Evolutionary conservation across 345 rosid species (phyloP).

Genomic region (Abelmoschus esculentus): DNA sequence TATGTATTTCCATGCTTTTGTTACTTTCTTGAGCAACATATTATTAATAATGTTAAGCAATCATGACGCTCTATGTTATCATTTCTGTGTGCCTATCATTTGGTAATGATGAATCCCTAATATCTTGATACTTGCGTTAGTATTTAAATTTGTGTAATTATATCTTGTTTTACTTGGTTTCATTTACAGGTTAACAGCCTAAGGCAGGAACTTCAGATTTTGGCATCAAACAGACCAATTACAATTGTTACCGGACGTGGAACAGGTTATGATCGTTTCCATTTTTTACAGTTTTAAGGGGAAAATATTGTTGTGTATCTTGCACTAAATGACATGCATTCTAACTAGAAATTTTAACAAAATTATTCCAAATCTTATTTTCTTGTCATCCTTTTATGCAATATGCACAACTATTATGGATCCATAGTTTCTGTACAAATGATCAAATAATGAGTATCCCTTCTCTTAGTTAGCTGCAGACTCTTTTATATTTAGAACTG

Average conservation of each 20-base stretch:
- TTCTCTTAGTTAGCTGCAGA: too few species aligned
- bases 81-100: not conserved
- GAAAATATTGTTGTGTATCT: not conserved
- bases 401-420: too few species aligned
- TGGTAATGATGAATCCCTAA: not conserved
- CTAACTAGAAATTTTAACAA: not conserved
- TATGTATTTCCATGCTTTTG: not conserved
- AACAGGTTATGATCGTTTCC: constrained; percentile 37
- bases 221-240: constrained; percentile 52
- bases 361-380: not conserved
- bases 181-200: constrained; percentile 59
- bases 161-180: constrained; percentile 9
- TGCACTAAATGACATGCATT: not conserved
- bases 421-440: too few species aligned
- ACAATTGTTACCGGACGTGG: constrained; percentile 63
- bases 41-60: not conserved
- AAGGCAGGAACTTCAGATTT: constrained; percentile 55
- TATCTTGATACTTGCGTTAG: not conserved
- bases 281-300: not conserved
- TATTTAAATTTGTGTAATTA: constrained; percentile 2
- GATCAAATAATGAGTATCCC: too few species aligned
- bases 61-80: not conserved
- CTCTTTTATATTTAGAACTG: too few species aligned
- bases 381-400: not conserved
- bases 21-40: not conserved